Evolutionary conservation across 2,329 filamentous ascomycete species (phyloP), one percentile per base, ranked within the genome.

Genomic region (Alternaria sp.): DNA sequence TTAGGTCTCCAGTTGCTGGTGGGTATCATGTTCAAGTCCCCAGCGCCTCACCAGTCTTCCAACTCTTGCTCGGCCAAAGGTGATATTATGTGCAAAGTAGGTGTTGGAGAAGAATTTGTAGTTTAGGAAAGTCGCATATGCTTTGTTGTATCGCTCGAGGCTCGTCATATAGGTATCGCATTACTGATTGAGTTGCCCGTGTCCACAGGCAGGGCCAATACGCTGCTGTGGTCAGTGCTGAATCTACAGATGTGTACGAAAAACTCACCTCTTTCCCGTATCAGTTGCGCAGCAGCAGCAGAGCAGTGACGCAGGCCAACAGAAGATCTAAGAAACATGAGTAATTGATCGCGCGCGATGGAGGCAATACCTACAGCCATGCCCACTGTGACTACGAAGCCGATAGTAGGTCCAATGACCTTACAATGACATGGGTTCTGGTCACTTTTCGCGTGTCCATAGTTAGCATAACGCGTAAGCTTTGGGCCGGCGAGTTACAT

Each of bases 341-440:
- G 24, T 70, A 12, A 69, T 60, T 54, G 59, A 39, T 51, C 12
- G 54, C 4, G 30, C 41, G 18, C n/a, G 24, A 5, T 16, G 26
- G 7, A 57, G 78, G 14, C 7, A 9, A n/a, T 3, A 5, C 81
- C 58, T 79, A 86, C 83, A 49, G 83, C 84, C 61, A 83, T 78
- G 51, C 81, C 75, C 41, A 87, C 75, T 1, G 82, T 82, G 51
- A 81, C 74, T 9, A 72, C 75, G 62, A 85, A 85, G 69, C 84
- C 84, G 43, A 87, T 68, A 1, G 84, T 87, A 38, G 85, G 85
- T 1, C 85, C 84, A 28, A 87, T 79, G 8, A 87, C 79, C 70
- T 87, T 87, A 69, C 84, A 86, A 62, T 82, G 83, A 57, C 85
- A 87, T 3, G 85, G 85, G 56, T 87, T 87, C 66, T 87, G 83